Conservation (phyloP, 306 rosid genomes). For the Sphenostylis stenocarpa region DNA sequence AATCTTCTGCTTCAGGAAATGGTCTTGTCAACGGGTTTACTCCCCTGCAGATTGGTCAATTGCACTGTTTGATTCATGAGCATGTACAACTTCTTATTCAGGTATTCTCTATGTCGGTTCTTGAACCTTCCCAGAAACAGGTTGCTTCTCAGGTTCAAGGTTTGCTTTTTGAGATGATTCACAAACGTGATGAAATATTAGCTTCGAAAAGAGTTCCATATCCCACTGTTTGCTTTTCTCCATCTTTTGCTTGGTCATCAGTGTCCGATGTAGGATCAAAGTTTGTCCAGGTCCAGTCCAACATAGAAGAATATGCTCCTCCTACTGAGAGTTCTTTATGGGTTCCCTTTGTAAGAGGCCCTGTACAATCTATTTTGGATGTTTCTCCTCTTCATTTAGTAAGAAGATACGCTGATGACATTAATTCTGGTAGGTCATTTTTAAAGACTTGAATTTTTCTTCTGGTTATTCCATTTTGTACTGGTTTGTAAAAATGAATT, state of each 20-base stretch:
- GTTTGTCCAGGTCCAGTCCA: slow-evolving; percentile 37
- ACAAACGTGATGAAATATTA: slow-evolving; percentile 60
- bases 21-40: slow-evolving; percentile 79
- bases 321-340: slow-evolving; percentile 52
- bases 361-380: slow-evolving; percentile 64
- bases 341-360: slow-evolving; percentile 66
- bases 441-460: slow-evolving; percentile 31
- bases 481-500: slow-evolving; percentile 34
- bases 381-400: slow-evolving; percentile 76
- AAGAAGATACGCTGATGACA: slow-evolving; percentile 66
- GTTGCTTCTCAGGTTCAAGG: slow-evolving; percentile 79
- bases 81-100: slow-evolving; percentile 95
- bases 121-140: slow-evolving; percentile 76
- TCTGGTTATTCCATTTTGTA: slow-evolving; percentile 26
- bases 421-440: slow-evolving; percentile 55
- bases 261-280: slow-evolving; percentile 52
- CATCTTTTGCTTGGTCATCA: slow-evolving; percentile 45
- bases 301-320: slow-evolving; percentile 43
- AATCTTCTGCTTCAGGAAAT: slow-evolving; percentile 49
- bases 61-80: slow-evolving; percentile 81
- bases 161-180: slow-evolving; percentile 78
- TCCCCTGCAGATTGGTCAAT: slow-evolving; percentile 74
- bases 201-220: slow-evolving; percentile 62
- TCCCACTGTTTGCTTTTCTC: slow-evolving; percentile 72
- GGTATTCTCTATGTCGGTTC: slow-evolving; percentile 72